Evolutionary conservation across 148 eudicot species (phyloP), one percentile per base, ranked within the genome.

Genomic region (Chenopodium suecicum): DNA sequence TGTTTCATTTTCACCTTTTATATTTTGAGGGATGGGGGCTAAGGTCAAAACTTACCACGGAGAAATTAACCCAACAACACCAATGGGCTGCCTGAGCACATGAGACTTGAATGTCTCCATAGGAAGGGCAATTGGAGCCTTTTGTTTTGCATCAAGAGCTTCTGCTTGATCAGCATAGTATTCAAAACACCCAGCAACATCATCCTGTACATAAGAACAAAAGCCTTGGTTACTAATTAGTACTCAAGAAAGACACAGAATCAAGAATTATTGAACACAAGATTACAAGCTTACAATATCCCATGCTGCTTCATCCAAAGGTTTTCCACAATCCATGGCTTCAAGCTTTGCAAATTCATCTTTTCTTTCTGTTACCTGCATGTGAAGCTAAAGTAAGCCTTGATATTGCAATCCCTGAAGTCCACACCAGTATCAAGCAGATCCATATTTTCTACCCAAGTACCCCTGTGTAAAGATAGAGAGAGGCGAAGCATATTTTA

Each of bases 161-260:
- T 96, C 98, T 63, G 99, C 99, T 84, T 91, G 93, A 73, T 87
- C 97, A 44, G 99, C 99, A 86, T 91, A 90, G 79, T 96, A 96
- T 71, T 96, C 98, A 60, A 96, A 96, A 84, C 98, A 94, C 27
- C 86, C 89, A 83, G 95, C 95, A 82, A 96, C 99, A 88, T 96
- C 98, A 85, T 96, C 99, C 99, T 96, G 84, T 37, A 74, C 74
- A 86, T 77, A 82, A 25, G 60, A 72, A 84, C 47, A 78, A 32
- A 48, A 73, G 64, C 16, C 79, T 79, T 76, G 79, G 71, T 60
- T 65, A 58, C 17, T 17, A 58, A 58, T 19, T 3, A 81, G 47
- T 66, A 37, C 56, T 50, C 65, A 78, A 65, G 17, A n/a, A 22
- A n/a, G 2, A 71, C 52, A 54, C 22, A 16, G 52, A 32, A 25